Evolutionary conservation across 306 rosid species (phyloP).

Genomic region (Medicago lupulina): DNA sequence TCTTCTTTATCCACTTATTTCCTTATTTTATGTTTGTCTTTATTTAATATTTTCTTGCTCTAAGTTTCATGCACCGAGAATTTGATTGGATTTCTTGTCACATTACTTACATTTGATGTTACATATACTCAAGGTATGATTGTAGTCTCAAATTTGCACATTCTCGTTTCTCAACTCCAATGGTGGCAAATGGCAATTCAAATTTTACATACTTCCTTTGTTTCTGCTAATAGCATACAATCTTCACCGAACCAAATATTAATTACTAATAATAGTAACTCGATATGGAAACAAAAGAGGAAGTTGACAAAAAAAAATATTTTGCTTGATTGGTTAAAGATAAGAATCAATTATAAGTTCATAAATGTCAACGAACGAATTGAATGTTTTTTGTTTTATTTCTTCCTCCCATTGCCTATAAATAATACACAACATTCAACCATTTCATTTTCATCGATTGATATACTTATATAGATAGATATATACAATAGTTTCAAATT

Average conservation of each 20-base stretch:
- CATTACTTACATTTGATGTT: not conserved
- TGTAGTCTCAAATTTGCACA: not conserved
- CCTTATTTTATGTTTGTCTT: too few species aligned
- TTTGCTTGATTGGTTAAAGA: too few species aligned
- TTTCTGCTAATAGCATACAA: not conserved
- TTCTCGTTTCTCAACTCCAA: not conserved
- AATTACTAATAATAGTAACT: not conserved
- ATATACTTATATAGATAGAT: not conserved
- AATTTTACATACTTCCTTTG: not conserved
- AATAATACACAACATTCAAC: not conserved
- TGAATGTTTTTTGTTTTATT: not conserved
- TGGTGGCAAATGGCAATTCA: not conserved
- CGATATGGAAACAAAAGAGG: not conserved
- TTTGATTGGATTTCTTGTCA: not conserved
- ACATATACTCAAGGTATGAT: not conserved
- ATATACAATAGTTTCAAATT: not conserved
- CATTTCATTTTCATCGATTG: not conserved
- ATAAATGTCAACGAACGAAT: too few species aligned
- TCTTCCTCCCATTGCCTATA: constrained; percentile 18
- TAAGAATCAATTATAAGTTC: too few species aligned
- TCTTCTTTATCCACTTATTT: too few species aligned
- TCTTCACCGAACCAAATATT: not conserved
- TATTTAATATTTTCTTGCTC: too few species aligned
- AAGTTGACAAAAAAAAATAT: not conserved
- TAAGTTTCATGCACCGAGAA: not conserved